Percentiles rank a stretch among this genome's conserved stretches.
phyloP scores from a whole-genome alignment of 176 grass and related monocot species.

The Olyra latifolia region DNA sequence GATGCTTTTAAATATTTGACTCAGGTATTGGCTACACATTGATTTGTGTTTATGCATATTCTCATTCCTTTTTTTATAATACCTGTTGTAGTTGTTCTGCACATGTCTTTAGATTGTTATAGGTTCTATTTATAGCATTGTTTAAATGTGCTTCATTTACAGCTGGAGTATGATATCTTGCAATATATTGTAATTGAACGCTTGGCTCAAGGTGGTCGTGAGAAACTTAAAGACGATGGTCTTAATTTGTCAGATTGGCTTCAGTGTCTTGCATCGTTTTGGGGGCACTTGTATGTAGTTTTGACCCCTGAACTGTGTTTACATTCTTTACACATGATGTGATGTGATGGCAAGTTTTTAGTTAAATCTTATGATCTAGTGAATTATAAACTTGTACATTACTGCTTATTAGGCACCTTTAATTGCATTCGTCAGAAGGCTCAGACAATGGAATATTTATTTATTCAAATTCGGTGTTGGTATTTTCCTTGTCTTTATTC shows the following conservation, averaged over 20 bases:
- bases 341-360: slow-evolving; percentile 7
- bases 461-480: slow-evolving; percentile 2
- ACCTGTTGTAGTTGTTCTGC: slow-evolving; percentile 23
- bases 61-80: neutral
- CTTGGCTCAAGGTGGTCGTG: slow-evolving; percentile 90
- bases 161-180: slow-evolving; percentile 99
- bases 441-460: neutral
- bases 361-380: neutral
- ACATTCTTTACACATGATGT: slow-evolving; percentile 2
- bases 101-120: slow-evolving; percentile 13
- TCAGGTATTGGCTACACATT: slow-evolving; percentile 58
- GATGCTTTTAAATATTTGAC: slow-evolving; percentile 99
- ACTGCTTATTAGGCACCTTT: slow-evolving; percentile 7
- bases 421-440: neutral
- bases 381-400: neutral
- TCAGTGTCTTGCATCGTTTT: slow-evolving; percentile 98
- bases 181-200: slow-evolving; percentile 99
- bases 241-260: slow-evolving; percentile 99
- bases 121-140: slow-evolving; percentile 2
- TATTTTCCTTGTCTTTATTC: neutral
- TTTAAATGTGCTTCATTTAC: slow-evolving; percentile 41
- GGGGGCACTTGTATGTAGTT: slow-evolving; percentile 90
- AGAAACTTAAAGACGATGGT: slow-evolving; percentile 97
- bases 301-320: slow-evolving; percentile 17
- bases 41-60: slow-evolving; percentile 30